Evolutionary conservation across 2,329 filamentous ascomycete species (phyloP), one percentile per base, ranked within the genome.

Genomic region (Hirsutella thompsonii): DNA sequence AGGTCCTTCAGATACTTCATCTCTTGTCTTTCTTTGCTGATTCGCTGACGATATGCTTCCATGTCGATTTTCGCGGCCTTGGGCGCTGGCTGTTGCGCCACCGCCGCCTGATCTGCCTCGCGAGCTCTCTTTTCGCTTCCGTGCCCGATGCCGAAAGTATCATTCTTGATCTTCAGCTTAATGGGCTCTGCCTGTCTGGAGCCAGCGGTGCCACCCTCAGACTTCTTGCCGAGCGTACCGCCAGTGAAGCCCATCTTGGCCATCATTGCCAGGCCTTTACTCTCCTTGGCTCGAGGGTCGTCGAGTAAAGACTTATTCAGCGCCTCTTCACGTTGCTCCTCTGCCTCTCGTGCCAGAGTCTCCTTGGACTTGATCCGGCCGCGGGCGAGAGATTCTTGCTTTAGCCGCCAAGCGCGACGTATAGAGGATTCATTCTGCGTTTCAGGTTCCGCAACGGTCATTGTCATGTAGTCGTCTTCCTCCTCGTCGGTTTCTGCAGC

Each of bases 391-490:
- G 81, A 78, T 62, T 87, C 74, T 52, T 69, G 71, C 50, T 69
- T 67, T 21, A 72, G 63, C 8, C 70, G 68, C 47, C 66, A 60
- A 6, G 68, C 64, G n/a, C 73, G 67, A 52, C 76, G 71, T 13
- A 76, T 55, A 1, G 71, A 76, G 2, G 69, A 70, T 51, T 75
- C 70, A 48, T 53, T 58, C 64, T 65, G 60, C 64, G 75, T 57
- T 58, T 69, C 53, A 63, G 72, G 56, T 21, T 94, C 84, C 16
- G 76, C 71, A 56, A 98, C 89, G 13, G 80, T 72, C 90, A 98
- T 96, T 52, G 81, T 87, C 83, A 98, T 93, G 69, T 98, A 96
- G 62, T 98, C 92, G 48, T 95, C 88, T 47, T 88, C 85, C 18
- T 88, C 85, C 6, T 86, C 83, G 3, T 70, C 69, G 11, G n/a